Base-by-base conservation (phyloP, 768 basidiomycete species). In the Xerocomellus chrysenteron region DNA sequence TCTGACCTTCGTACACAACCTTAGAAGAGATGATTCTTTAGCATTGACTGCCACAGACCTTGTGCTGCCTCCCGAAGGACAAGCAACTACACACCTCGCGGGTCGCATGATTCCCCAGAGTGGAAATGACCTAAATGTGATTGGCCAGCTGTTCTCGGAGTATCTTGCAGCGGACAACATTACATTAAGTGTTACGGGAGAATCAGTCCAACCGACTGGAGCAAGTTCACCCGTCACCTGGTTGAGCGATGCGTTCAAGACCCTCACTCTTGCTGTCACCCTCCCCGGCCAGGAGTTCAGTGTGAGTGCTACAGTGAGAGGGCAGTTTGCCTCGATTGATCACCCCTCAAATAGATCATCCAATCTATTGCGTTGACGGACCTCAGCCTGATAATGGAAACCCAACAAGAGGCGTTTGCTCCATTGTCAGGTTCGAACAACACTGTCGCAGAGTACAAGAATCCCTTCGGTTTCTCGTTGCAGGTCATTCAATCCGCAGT, bases 391-490 rank as follows among this genome's bases (percentile, higher is more conserved):
- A 77, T 73, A 8, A 77, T 89, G 69, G 67, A 78, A 28, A 76
- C 75, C 8, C 75, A 76, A 39, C 75, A 76, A 50, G 75, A 89
- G 66, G 76, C 82, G 0, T 88, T 82, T 61, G 79, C 81, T 2
- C 86, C 87, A 0, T 73, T 79, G n/a, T 73, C 86, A 0, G 80
- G 82, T 58, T 88, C 85, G 5, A 70, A 78, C 40, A 69, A 75
- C 49, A 84, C 83, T 0, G 52, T 83, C 4, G 85, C 83, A 16
- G 72, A 76, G 59, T 87, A 86, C 68, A 82, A 80, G 69, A 90
- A 89, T 69, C 88, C 88, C 1, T 90, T 90, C 66, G 88, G 88
- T 4, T 90, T 90, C 72, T 81, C 84, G 12, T 67, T 90, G 51
- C 86, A 88, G 63, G 84, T 87, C 24, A 68, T 83, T 12, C 75